Evolutionary conservation across 768 basidiomycete species (phyloP).

Genomic region (Lyophyllum atratum): DNA sequence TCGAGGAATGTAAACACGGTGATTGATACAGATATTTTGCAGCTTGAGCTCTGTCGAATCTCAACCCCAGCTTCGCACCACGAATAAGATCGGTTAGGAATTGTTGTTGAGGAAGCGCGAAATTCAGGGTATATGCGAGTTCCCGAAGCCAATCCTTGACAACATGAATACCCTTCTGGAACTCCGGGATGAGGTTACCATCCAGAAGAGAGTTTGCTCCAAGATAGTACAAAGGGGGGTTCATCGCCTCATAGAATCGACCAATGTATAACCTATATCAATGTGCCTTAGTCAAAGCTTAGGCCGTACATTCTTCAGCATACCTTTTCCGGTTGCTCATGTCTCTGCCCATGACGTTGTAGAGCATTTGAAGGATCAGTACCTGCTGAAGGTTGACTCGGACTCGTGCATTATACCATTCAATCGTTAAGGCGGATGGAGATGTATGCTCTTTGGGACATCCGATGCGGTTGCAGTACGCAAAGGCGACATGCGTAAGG

Average conservation of each 20-base stretch:
- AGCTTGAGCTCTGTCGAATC: constrained; percentile 37
- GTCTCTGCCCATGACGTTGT: constrained; percentile 19
- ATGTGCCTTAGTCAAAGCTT: not conserved
- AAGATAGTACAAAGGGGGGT: constrained; percentile 47
- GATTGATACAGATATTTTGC: constrained; percentile 35
- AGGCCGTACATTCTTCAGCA: not conserved
- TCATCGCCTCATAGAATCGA: constrained; percentile 49
- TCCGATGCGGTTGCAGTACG: constrained; percentile 27
- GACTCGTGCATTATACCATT: constrained; percentile 44
- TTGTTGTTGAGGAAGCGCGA: constrained; percentile 9
- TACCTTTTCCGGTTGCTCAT: constrained; percentile 22
- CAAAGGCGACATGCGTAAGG: constrained; percentile 30
- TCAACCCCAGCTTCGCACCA: constrained; percentile 36
- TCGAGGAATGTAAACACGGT: constrained; percentile 21
- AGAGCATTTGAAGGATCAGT: constrained; percentile 40
- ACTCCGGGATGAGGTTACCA: constrained; percentile 38
- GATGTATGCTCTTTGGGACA: constrained; percentile 42
- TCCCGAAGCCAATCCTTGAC: constrained; percentile 49
- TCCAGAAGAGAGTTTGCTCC: constrained; percentile 44
- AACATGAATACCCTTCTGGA: constrained; percentile 32
- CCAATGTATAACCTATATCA: constrained; percentile 44
- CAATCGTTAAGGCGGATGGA: constrained; percentile 18
- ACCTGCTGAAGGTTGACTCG: constrained; percentile 52
- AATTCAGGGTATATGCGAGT: constrained; percentile 35
- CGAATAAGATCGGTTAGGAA: constrained; percentile 46